A percentile compares a stretch with the other conserved stretches of the same genome.
These are phyloP conservation scores for Saturnispora mendoncae DNA, from an alignment of 805 yeast genomes.

Conservation along the genomic window DNA sequence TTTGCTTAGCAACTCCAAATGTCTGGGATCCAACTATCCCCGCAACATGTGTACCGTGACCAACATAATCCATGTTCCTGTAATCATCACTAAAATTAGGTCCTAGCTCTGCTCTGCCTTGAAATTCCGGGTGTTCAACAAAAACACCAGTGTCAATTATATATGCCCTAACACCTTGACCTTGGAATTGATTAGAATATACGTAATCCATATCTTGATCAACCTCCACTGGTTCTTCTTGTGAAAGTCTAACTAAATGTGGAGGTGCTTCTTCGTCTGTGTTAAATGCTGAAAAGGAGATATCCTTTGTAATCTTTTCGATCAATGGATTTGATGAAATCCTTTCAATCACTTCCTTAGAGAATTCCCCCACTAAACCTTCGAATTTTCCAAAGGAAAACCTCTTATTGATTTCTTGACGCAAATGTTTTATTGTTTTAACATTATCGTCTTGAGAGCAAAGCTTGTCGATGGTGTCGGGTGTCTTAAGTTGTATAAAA, in stretches of 20 bases:
- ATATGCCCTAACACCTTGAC: constrained; percentile 61
- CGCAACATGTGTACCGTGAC: constrained; percentile 94
- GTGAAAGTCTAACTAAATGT: constrained; percentile 59
- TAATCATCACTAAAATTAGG: constrained; percentile 55
- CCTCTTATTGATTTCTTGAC: constrained; percentile 40
- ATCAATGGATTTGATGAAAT: constrained; percentile 53
- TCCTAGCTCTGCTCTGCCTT: constrained; percentile 51
- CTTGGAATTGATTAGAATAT: constrained; percentile 40
- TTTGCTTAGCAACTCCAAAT: constrained; percentile 76
- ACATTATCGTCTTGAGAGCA: constrained; percentile 35
- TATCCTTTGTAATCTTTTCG: constrained; percentile 61
- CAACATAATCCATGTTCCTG: constrained; percentile 56
- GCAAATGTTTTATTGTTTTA: constrained; percentile 32
- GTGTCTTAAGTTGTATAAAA: constrained; percentile 43
- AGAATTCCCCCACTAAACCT: constrained; percentile 60
- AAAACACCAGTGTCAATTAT: constrained; percentile 80
- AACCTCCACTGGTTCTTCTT: constrained; percentile 27
- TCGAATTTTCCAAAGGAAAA: constrained; percentile 63
- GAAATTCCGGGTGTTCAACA: constrained; percentile 52
- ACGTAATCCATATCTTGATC: constrained; percentile 33
- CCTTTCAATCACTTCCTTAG: constrained; percentile 37
- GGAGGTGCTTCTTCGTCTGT: constrained; percentile 33
- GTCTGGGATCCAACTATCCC: constrained; percentile 74
- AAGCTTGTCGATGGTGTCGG: constrained; percentile 40
- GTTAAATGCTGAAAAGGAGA: constrained; percentile 43